These are phyloP conservation scores for Canariomyces notabilis DNA, from an alignment of 2,329 filamentous ascomycete species.

Conservation along the genomic window DNA sequence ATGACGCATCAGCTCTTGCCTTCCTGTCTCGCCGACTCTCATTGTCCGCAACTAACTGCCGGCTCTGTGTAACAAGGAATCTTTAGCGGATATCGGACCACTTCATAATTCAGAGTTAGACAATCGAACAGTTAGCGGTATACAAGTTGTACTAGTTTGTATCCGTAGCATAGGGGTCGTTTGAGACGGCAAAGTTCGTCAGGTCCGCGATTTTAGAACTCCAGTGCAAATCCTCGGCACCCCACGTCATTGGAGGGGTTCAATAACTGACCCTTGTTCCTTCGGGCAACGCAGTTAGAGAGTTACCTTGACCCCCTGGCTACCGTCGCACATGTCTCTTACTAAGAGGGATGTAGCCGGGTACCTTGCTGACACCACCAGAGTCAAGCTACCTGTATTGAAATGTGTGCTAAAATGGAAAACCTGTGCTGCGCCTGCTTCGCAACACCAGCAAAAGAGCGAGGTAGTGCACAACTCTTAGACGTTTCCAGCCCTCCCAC, in stretches of 20 bases:
- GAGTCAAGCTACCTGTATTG: constrained; percentile 3
- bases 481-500: neutral
- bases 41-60: no score
- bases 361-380: constrained; percentile 11
- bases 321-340: neutral
- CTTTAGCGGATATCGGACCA: no score
- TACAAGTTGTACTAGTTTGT: no score
- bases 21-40: no score
- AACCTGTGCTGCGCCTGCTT: constrained; percentile 18
- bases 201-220: neutral
- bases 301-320: neutral
- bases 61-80: no score
- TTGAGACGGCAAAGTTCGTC: no score
- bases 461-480: constrained; percentile 7
- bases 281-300: neutral
- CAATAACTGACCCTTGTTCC: neutral
- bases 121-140: no score
- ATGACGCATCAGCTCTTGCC: no score
- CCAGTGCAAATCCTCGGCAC: constrained; percentile 4
- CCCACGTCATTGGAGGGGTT: constrained; percentile 23
- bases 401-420: constrained; percentile 4
- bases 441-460: constrained; percentile 8
- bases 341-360: neutral
- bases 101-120: no score
- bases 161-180: no score